Evolutionary conservation across 1,284 basidiomycete species (phyloP), one percentile per base, ranked within the genome.

Genomic region (Leccinum glutinopallens): DNA sequence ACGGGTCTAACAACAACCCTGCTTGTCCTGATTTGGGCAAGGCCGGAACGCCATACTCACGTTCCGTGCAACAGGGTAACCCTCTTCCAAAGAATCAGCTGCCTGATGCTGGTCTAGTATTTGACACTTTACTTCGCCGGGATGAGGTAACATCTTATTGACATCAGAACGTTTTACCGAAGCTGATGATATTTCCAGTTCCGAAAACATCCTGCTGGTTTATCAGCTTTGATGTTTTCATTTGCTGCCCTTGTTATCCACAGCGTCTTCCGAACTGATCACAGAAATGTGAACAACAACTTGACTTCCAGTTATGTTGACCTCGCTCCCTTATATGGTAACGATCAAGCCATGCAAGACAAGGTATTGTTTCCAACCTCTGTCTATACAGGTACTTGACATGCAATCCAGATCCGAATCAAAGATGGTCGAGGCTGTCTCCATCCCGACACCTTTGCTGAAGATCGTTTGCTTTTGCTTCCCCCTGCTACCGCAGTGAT

Each of bases 261-360:
- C 71, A 89, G 87, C 39, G 85, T 91, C 58, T 92, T 91, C 82
- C 89, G 89, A 55, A 91, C 89, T 0, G 86, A 85, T 6, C 89
- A 91, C 74, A 74, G 72, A 1, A 79, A 91, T 63, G 80, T 83
- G 33, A 84, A 81, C 69, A 89, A 92, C 73, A 96, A 96, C 77
- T 85, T 93, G 72, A 94, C 94, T 7, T 92, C 91, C 0, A 91
- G 91, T 12, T 96, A 96, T 71, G 88, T 95, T 66, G 94, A 96
- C 71, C 84, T 96, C 2, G 84, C 87, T 8, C 92, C 91, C 0
- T 77, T 94, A 32, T 96, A 94, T 71, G 93, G 92, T 1, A 83
- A 87, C 57, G 84, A 85, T 67, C 81, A 88, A 68, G 79, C 77
- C n/a, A 81, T 80, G 12, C 89, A 91, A 73, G 76, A 90, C 66